Percentiles rank a stretch among this genome's conserved stretches.
These are phyloP conservation scores for Vanderwaltozyma polyspora DNA, from an alignment of 805 yeast species.

Conservation along the genomic window DNA sequence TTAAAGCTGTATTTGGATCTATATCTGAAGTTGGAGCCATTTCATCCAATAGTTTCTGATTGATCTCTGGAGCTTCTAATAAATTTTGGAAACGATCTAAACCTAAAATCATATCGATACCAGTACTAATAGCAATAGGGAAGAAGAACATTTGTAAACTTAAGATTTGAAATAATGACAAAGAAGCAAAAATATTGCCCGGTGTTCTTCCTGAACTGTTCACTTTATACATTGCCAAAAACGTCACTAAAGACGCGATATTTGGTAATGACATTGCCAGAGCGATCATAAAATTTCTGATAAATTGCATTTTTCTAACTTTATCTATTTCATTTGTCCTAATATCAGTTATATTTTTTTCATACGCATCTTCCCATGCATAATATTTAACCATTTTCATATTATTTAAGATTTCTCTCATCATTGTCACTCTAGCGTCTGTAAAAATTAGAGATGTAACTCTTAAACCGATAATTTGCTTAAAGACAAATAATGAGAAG, in stretches of 20 bases:
- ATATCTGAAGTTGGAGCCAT: conserved; percentile 10
- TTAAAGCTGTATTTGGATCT: conserved; percentile 33
- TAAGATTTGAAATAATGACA: conserved; percentile 54
- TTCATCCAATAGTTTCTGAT: conserved; percentile 11
- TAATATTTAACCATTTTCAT: conserved; percentile 79
- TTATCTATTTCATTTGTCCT: conserved; percentile 52
- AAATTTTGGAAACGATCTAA: conserved; percentile 44
- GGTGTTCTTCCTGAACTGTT: conserved; percentile 35
- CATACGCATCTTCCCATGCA: conserved; percentile 84
- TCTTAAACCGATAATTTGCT: conserved; percentile 44
- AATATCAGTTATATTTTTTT: conserved; percentile 39
- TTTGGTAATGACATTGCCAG: conserved; percentile 56
- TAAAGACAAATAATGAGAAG: conserved; percentile 37
- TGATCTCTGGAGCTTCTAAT: conserved; percentile 35
- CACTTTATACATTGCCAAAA: conserved; percentile 36
- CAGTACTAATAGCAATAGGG: conserved; percentile 59
- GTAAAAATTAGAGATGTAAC: conserved; percentile 50
- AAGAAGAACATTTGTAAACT: conserved; percentile 53
- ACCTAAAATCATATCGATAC: conserved; percentile 57
- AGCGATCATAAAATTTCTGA: conserved; percentile 55
- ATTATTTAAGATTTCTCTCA: conserved; percentile 68
- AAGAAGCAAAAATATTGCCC: conserved; percentile 57
- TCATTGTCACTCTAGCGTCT: conserved; percentile 62
- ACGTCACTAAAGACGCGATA: conserved; percentile 57
- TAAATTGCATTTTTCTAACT: conserved; percentile 51